phyloP scores from a whole-genome alignment of 768 basidiomycete genomes.

The Pisolithus marmoratus region DNA sequence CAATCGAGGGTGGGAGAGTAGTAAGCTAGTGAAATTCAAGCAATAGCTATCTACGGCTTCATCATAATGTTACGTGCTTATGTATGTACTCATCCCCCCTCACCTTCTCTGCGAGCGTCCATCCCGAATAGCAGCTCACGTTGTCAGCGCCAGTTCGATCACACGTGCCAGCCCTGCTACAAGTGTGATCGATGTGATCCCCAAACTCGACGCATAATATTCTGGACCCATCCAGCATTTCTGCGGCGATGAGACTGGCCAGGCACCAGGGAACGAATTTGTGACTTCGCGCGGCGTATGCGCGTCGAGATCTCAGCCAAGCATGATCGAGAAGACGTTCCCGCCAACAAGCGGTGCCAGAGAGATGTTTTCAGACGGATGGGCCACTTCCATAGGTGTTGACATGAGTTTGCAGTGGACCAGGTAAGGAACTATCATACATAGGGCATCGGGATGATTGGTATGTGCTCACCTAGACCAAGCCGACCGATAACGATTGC shows the following conservation, averaged over 20 bases:
- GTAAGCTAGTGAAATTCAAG: too few relatives aligned
- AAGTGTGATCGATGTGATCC: slow-evolving; percentile 33
- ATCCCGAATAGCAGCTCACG: slow-evolving; percentile 34
- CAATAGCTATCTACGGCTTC: too few relatives aligned
- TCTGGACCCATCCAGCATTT: slow-evolving; percentile 51
- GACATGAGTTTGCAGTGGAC: not conserved
- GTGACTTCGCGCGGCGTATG: slow-evolving; percentile 36
- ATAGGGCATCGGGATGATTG: too few relatives aligned
- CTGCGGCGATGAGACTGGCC: slow-evolving; percentile 26
- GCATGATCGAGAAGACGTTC: slow-evolving; percentile 79
- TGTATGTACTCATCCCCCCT: too few relatives aligned
- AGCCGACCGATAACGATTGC: slow-evolving; percentile 87
- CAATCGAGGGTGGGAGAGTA: too few relatives aligned
- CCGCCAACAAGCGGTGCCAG: slow-evolving; percentile 70
- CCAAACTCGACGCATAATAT: slow-evolving; percentile 57
- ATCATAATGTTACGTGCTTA: too few relatives aligned
- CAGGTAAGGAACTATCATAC: not conserved
- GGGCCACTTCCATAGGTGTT: slow-evolving; percentile 33
- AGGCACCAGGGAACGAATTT: not conserved
- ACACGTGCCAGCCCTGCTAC: slow-evolving; percentile 26
- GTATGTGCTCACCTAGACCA: slow-evolving; percentile 59
- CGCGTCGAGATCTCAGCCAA: slow-evolving; percentile 75
- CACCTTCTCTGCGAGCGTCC: not conserved
- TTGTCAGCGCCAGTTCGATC: slow-evolving; percentile 30
- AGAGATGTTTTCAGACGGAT: slow-evolving; percentile 76